Evolutionary conservation across 1,139 yeast genomes (phyloP), one percentile per base, ranked within the genome.

Genomic region (Blastobotrys proliferans): DNA sequence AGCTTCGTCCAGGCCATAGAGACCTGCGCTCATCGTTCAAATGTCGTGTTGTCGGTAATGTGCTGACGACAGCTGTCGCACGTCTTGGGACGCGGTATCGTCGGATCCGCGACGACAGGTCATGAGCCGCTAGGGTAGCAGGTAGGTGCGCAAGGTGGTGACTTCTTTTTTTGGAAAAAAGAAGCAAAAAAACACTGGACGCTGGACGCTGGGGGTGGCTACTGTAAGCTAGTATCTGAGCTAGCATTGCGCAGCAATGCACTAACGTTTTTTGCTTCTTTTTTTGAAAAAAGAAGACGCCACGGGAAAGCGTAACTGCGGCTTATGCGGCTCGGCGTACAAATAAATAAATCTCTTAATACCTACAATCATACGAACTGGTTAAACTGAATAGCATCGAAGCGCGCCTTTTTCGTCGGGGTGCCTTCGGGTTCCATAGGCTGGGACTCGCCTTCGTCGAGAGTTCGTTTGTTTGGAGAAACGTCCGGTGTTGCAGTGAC

Each of bases 1-100:
- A 49, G 78, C 76, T 30, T 83, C 86, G 58, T 87, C 96, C 48
- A 88, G 61, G 49, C 76, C 79, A 55, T 76, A 77, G 44, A 76
- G 22, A 50, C 47, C 62, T 53, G 37, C 20, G 27, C 28, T 36
- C 40, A 31, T 30, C n/a, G 78, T 55, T 75, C 76, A 43, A 25
- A 19, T 19, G 26, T 22, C 9, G 6, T 22, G 26, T 22, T 22
- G 26, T 22, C 26, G 26, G 6, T 8, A 22, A 22, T 10, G 6
- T 22, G 26, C 10, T 8, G 26, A 22, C 26, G 10, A 22, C 26
- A 22, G 10, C 26, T 10, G 9, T 10, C 26, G 9, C 26, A 8
- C 26, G 26, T 22, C 6, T 22, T 10, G 9, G 26, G 6, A n/a
- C n/a, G n/a, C n/a, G n/a, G n/a, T n/a, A n/a, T n/a, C n/a, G n/a